These are phyloP conservation scores for Marasmius sp. DNA, from an alignment of 1,284 basidiomycete species.

Conservation along the genomic window DNA sequence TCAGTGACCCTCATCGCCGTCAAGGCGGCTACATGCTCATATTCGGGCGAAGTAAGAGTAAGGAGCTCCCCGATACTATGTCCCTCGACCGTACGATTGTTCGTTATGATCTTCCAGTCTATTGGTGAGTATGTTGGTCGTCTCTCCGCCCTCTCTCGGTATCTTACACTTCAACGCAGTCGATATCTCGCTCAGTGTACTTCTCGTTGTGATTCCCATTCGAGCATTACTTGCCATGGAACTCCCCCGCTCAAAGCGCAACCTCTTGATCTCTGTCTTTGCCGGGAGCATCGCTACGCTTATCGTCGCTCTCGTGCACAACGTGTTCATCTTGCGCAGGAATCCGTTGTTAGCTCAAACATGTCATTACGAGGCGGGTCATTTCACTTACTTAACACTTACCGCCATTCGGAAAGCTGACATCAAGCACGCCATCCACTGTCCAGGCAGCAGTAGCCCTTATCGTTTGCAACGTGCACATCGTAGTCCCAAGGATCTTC, in stretches of 20 bases:
- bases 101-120: not conserved
- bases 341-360: not conserved
- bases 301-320: not conserved
- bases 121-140: not conserved
- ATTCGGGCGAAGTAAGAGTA: not conserved
- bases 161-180: conserved; percentile 2
- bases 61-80: not conserved
- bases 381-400: too few relatives aligned
- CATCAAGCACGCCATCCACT: too few relatives aligned
- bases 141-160: not conserved
- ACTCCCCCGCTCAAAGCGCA: not conserved
- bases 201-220: conserved; percentile 15
- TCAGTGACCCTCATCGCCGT: conserved; percentile 13
- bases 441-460: not conserved
- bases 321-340: not conserved
- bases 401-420: not conserved
- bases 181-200: conserved; percentile 15
- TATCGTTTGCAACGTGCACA: not conserved
- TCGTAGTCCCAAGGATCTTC: not conserved
- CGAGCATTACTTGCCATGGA: not conserved
- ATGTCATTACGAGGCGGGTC: not conserved
- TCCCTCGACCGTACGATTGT: not conserved
- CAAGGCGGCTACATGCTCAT: conserved; percentile 17
- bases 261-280: not conserved
- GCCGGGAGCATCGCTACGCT: not conserved